Conservation (phyloP, 2,329 filamentous ascomycete genomes). For the Hypoxylon sp. region DNA sequence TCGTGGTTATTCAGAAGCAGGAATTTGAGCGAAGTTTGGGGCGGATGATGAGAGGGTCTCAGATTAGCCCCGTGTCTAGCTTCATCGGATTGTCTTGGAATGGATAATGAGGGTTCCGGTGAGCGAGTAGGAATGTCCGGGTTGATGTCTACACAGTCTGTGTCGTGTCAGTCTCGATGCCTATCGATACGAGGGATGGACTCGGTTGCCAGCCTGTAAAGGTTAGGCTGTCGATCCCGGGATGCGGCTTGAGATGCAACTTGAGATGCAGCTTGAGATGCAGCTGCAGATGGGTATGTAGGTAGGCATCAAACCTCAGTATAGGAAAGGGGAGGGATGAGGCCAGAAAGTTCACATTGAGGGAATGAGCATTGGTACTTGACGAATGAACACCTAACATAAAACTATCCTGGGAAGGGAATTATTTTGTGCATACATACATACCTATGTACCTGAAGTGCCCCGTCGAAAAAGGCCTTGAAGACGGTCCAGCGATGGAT, state of each 20-base stretch:
- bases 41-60: slow-evolving; percentile 44
- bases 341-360: slow-evolving; percentile 24
- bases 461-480: slow-evolving; percentile 12
- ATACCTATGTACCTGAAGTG: slow-evolving; percentile 33
- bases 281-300: slow-evolving; percentile 16
- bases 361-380: slow-evolving; percentile 12
- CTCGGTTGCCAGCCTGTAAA: slow-evolving; percentile 22
- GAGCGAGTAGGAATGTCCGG: slow-evolving; percentile 44
- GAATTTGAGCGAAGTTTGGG: slow-evolving; percentile 30
- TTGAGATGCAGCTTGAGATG: not conserved
- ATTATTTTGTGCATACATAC: slow-evolving; percentile 40
- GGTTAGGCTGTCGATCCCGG: slow-evolving; percentile 37
- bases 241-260: slow-evolving; percentile 30
- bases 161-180: slow-evolving; percentile 40
- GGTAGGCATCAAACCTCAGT: slow-evolving; percentile 20
- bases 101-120: slow-evolving; percentile 33
- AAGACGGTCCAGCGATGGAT: slow-evolving; percentile 9
- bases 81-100: slow-evolving; percentile 46
- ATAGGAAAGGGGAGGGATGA: slow-evolving; percentile 37
- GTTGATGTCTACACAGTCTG: slow-evolving; percentile 40
- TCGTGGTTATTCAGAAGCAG: slow-evolving; percentile 30
- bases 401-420: slow-evolving; percentile 15
- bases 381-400: slow-evolving; percentile 32
- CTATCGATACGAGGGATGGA: slow-evolving; percentile 36
- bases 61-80: slow-evolving; percentile 42